Base-by-base conservation (phyloP, 2,329 filamentous ascomycete genomes). In the Neopestalotiopsis sp. region DNA sequence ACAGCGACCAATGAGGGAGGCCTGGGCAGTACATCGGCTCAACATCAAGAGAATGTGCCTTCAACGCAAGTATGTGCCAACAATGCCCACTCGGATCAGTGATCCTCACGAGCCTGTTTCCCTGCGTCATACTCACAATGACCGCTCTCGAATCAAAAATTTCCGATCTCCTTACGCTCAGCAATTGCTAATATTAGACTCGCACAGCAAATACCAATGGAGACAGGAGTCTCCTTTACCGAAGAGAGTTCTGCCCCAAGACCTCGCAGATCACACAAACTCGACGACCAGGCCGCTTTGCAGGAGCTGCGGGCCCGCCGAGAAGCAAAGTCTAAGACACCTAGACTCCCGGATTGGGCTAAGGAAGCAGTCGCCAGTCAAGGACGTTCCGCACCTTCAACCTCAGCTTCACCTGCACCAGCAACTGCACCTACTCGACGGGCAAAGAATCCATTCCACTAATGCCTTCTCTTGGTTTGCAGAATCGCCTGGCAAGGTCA, bases 321-420 rank as follows among this genome's bases (percentile, higher is more conserved):
- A 59, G 38, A 49, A 30, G 52, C 56, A 24, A 69, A 68, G 13
- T 13, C 12, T 30, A 75, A 72, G 58, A 69, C 70, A 4, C 73
- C 72, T 64, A 72, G 72, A 60, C 73, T 78, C 24, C 76, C 75
- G 17, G 52, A n/a, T 34, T 78, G 77, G 76, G 77, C 76, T 62
- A 71, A 58, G 28, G 64, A 73, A 42, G 71, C 76, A 28, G 70
- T 77, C 32, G 65, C 70, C 17, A 59, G n/a, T 24, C 57, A 69
- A 40, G 68, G 65, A 28, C 71, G 72, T 68, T 20, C 40, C 32
- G 24, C 66, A 9, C 42, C 38, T 34, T 63, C 59, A 57, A 49
- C 40, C 20, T 67, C 66, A 28, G 42, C 40, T 13, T 62, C 66
- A 52, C 66, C 66, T 32, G 66, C 14, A 49, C 66, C 66, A 17